Evolutionary conservation across 148 eudicot genomes (phyloP).

Genomic region (Fallopia convolvulus): DNA sequence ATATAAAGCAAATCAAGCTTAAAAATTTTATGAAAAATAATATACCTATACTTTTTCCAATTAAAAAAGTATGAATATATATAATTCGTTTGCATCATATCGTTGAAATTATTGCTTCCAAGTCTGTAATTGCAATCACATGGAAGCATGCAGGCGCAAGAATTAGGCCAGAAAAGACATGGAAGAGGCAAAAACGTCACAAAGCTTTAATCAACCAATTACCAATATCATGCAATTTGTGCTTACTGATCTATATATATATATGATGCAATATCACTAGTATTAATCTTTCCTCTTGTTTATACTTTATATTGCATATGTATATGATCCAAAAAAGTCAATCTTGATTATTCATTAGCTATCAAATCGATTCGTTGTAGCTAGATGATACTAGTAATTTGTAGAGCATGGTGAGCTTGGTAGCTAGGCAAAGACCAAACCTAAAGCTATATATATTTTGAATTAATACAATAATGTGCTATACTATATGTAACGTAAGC

Average conservation of each 20-base stretch:
- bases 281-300: neutral
- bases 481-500: neutral
- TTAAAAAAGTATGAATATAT: neutral
- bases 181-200: neutral
- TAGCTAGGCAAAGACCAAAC: neutral
- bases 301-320: neutral
- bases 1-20: no score
- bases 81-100: neutral
- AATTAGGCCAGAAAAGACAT: neutral
- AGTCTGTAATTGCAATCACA: neutral
- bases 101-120: neutral
- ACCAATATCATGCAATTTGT: neutral
- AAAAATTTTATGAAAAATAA: no score
- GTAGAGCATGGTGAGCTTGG: conserved; percentile 1
- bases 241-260: no score
- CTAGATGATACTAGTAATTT: neutral
- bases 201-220: neutral
- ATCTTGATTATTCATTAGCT: neutral
- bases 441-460: neutral
- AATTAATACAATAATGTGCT: neutral
- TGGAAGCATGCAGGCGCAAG: neutral
- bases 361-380: neutral
- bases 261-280: neutral
- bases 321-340: neutral
- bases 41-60: no score